A percentile compares a stretch with the other conserved stretches of the same genome.
Conservation (phyloP, 1,284 basidiomycete species). For the Inonotus obliquus region DNA sequence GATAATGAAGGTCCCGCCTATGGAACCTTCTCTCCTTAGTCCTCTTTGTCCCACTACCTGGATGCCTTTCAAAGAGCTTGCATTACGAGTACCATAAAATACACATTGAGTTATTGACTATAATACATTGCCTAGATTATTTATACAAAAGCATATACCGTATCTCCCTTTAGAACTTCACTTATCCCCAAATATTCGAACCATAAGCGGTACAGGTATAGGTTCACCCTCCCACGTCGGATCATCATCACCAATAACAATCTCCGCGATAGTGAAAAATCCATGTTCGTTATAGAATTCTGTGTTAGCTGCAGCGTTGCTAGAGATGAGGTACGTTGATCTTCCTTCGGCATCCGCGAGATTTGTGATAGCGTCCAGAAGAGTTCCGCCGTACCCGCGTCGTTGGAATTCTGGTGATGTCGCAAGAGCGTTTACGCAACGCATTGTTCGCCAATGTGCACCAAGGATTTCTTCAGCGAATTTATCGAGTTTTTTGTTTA, state of each 20-base stretch:
- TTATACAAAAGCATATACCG: neutral
- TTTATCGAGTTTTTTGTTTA: neutral
- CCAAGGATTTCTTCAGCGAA: slow-evolving; percentile 3
- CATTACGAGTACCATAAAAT: neutral
- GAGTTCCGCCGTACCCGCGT: slow-evolving; percentile 18
- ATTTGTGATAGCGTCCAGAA: slow-evolving; percentile 14
- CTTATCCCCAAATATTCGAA: slow-evolving; percentile 13
- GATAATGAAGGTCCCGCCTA: neutral
- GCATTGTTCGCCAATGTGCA: slow-evolving; percentile 11
- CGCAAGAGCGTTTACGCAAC: slow-evolving; percentile 12
- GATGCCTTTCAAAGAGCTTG: neutral
- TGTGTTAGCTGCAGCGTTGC: slow-evolving; percentile 21
- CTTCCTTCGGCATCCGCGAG: slow-evolving; percentile 22
- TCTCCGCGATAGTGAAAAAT: slow-evolving; percentile 20
- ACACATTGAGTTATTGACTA: neutral
- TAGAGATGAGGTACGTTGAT: slow-evolving; percentile 21
- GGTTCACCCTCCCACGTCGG: slow-evolving; percentile 22
- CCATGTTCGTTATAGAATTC: slow-evolving; percentile 24
- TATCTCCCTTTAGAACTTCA: neutral
- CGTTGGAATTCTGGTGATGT: slow-evolving; percentile 18
- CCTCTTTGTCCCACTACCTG: no score
- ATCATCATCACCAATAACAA: slow-evolving; percentile 21
- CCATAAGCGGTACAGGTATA: slow-evolving; percentile 16
- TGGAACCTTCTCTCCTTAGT: neutral
- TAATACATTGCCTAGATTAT: neutral